phyloP scores from a whole-genome alignment of 306 rosid genomes.

The Luffa acutangula region DNA sequence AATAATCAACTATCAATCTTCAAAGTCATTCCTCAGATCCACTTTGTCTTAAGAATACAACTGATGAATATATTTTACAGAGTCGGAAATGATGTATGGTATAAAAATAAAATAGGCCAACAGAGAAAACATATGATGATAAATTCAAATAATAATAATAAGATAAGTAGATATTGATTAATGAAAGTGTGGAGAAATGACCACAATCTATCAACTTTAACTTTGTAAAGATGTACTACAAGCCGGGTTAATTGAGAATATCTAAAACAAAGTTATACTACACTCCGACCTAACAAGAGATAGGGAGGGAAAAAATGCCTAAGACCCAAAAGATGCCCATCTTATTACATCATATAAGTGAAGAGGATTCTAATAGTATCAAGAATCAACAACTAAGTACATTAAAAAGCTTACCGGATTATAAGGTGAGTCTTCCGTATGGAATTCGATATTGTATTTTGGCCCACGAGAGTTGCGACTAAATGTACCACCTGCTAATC shows the following conservation, averaged over 20 bases:
- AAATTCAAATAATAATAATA: neutral
- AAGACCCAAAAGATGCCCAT: neutral
- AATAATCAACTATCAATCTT: neutral
- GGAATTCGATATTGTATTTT: conserved; percentile 81
- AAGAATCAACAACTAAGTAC: neutral
- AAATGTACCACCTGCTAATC: conserved; percentile 52
- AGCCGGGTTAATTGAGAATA: neutral
- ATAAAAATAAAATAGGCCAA: neutral
- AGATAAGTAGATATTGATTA: neutral
- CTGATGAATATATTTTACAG: neutral
- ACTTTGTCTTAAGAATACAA: neutral
- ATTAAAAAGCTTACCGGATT: conserved; percentile 42
- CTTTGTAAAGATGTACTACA: neutral
- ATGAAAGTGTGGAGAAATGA: neutral
- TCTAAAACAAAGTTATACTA: neutral
- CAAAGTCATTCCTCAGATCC: neutral
- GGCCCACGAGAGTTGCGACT: conserved; percentile 70
- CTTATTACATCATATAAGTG: neutral
- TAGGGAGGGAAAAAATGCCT: neutral
- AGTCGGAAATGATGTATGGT: neutral
- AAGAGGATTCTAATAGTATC: neutral
- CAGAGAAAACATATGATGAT: neutral
- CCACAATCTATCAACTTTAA: neutral
- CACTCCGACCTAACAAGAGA: neutral
- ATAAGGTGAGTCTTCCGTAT: conserved; percentile 66